Conservation (phyloP, 2,329 filamentous ascomycete genomes). For the Epichloe baconii region DNA sequence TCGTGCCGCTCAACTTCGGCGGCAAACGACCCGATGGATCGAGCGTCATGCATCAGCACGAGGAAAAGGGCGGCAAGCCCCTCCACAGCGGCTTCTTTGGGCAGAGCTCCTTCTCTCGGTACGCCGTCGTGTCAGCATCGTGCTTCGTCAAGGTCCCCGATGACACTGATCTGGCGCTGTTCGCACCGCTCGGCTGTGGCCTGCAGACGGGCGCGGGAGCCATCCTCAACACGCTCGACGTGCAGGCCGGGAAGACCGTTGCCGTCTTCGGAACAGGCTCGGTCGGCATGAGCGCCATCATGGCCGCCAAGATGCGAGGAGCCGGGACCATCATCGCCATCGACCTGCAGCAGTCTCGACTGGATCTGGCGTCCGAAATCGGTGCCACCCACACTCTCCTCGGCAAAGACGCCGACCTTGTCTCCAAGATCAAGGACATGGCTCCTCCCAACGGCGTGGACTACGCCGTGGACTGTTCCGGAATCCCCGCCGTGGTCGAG, state of each 20-base stretch:
- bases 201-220: conserved; percentile 23
- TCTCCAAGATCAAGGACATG: conserved; percentile 11
- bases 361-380: neutral
- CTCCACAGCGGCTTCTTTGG: conserved; percentile 18
- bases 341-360: neutral
- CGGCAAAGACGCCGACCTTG: neutral
- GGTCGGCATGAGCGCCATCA: neutral
- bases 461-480: conserved; percentile 20
- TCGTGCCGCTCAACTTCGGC: neutral
- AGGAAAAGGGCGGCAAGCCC: neutral
- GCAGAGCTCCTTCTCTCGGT: conserved; percentile 20
- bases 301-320: neutral
- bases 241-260: conserved; percentile 13
- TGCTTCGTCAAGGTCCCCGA: conserved; percentile 16
- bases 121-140: conserved; percentile 16
- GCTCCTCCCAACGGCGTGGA: conserved; percentile 13
- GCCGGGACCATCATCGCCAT: neutral
- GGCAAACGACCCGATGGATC: neutral
- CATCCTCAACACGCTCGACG: conserved; percentile 18
- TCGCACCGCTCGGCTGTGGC: conserved; percentile 22
- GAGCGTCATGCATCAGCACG: neutral
- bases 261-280: conserved; percentile 14
- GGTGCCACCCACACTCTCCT: neutral
- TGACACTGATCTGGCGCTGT: conserved; percentile 16
- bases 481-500: conserved; percentile 25